Conservation (phyloP, 495 filamentous ascomycete genomes). For the Saxispiralis lemnorum region DNA sequence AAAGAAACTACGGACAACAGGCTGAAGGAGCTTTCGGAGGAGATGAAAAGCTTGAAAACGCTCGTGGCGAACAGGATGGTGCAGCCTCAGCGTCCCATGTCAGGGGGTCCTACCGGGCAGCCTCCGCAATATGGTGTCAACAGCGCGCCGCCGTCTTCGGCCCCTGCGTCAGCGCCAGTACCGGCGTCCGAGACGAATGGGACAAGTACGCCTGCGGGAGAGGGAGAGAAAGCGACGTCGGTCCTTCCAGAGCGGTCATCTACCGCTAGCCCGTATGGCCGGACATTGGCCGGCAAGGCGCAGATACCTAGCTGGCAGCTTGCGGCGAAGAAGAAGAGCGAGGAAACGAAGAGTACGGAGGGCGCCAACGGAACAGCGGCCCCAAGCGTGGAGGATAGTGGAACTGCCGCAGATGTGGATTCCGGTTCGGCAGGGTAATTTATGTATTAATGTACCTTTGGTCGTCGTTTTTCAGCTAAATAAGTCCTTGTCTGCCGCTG, state of each 20-base stretch:
- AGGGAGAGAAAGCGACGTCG: slow-evolving; percentile 3
- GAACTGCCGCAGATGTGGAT: background rate
- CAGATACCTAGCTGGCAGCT: slow-evolving; percentile 86
- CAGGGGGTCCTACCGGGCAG: too few species aligned
- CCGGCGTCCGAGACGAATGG: slow-evolving; percentile 8
- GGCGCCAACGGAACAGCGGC: background rate
- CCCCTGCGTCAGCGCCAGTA: background rate
- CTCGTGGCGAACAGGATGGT: slow-evolving; percentile 61
- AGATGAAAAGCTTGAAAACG: slow-evolving; percentile 83
- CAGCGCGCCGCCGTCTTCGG: background rate
- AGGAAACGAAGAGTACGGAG: slow-evolving; percentile 16
- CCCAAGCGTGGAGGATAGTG: background rate
- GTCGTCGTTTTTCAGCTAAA: too few species aligned
- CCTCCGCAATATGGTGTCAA: background rate
- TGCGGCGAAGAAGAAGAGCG: slow-evolving; percentile 42
- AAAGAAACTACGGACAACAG: slow-evolving; percentile 66
- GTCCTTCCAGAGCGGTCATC: slow-evolving; percentile 19
- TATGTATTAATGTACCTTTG: too few species aligned
- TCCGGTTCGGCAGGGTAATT: too few species aligned
- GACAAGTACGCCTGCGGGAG: background rate
- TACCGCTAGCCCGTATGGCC: slow-evolving; percentile 21
- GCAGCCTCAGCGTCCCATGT: slow-evolving; percentile 15
- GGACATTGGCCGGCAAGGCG: slow-evolving; percentile 28
- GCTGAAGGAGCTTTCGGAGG: slow-evolving; percentile 66
- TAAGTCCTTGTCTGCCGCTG: too few species aligned